These are phyloP conservation scores for Pseudonitzschia multiseries DNA, from an alignment of 108 stramenopile genomes.

Conservation along the genomic window DNA sequence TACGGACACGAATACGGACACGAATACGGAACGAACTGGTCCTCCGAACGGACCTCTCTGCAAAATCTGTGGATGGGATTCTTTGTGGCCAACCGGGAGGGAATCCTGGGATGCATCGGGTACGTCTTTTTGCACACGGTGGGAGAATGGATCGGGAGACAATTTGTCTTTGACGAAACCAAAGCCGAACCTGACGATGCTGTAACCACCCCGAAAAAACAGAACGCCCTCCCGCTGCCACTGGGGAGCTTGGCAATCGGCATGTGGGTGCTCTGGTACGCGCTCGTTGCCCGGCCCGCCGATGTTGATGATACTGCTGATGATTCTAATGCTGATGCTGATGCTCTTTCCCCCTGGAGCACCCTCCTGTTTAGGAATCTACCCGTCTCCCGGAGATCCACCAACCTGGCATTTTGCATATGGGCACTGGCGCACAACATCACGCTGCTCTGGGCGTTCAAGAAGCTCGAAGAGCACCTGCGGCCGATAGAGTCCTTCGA, in stretches of 20 bases:
- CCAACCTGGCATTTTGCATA: slow-evolving; percentile 68
- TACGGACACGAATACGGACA: no score
- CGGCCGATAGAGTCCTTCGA: neutral
- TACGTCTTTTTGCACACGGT: slow-evolving; percentile 64
- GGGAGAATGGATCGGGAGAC: slow-evolving; percentile 58
- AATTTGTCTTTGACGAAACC: slow-evolving; percentile 41
- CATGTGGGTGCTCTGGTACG: neutral
- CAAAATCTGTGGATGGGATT: slow-evolving; percentile 18
- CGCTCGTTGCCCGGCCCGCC: neutral
- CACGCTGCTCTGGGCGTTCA: slow-evolving; percentile 29
- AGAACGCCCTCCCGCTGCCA: neutral
- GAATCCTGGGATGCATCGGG: slow-evolving; percentile 79
- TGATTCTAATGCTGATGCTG: no score
- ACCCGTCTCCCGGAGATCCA: slow-evolving; percentile 77
- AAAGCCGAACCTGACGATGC: neutral
- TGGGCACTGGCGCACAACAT: slow-evolving; percentile 76
- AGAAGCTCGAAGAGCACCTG: neutral
- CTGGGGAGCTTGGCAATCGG: neutral
- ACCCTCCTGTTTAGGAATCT: slow-evolving; percentile 29
- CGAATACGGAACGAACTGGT: no score
- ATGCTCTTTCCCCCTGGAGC: no score
- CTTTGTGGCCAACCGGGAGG: slow-evolving; percentile 86
- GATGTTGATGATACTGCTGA: neutral
- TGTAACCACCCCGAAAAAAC: neutral
- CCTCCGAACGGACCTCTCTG: no score